These are phyloP conservation scores for barley (Hordeum vulgare) DNA, from an alignment of 176 grass and related monocot genomes.

Conservation along the genomic window DNA sequence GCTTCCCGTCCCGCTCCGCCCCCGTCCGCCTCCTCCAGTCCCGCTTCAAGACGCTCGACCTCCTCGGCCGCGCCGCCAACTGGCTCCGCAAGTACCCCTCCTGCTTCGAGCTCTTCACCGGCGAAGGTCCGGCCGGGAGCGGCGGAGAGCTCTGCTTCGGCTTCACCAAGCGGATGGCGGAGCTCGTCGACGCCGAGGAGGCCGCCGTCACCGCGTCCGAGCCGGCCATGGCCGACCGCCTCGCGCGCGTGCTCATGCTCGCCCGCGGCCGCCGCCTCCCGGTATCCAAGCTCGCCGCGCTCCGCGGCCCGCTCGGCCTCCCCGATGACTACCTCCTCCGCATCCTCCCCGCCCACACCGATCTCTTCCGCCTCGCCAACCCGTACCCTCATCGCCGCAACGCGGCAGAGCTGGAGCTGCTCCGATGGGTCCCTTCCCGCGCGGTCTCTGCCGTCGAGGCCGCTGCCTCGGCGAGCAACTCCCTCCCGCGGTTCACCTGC, in stretches of 20 bases:
- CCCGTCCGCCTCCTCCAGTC: conserved; percentile 78
- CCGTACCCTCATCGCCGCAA: conserved; percentile 47
- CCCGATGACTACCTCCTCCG: conserved; percentile 89
- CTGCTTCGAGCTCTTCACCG: conserved; percentile 61
- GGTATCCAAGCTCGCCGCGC: conserved; percentile 67
- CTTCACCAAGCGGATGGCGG: conserved; percentile 83
- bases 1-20: conserved; percentile 51
- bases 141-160: conserved; percentile 45
- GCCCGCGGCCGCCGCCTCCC: conserved; percentile 50
- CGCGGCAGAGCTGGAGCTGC: conserved; percentile 66
- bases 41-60: conserved; percentile 69
- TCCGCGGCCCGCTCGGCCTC: conserved; percentile 67
- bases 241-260: conserved; percentile 80
- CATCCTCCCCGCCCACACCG: conserved; percentile 52
- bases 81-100: conserved; percentile 92
- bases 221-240: conserved; percentile 54
- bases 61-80: conserved; percentile 77
- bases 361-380: conserved; percentile 74
- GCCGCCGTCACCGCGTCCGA: conserved; percentile 42
- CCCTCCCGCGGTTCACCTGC: conserved; percentile 50
- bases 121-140: conserved; percentile 9
- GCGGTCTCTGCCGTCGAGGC: conserved; percentile 51
- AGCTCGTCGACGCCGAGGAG: conserved; percentile 63
- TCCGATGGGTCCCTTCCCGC: conserved; percentile 59
- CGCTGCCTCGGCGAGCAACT: background rate